phyloP scores from a whole-genome alignment of 345 rosid genomes.

The Citrus reticulata region DNA sequence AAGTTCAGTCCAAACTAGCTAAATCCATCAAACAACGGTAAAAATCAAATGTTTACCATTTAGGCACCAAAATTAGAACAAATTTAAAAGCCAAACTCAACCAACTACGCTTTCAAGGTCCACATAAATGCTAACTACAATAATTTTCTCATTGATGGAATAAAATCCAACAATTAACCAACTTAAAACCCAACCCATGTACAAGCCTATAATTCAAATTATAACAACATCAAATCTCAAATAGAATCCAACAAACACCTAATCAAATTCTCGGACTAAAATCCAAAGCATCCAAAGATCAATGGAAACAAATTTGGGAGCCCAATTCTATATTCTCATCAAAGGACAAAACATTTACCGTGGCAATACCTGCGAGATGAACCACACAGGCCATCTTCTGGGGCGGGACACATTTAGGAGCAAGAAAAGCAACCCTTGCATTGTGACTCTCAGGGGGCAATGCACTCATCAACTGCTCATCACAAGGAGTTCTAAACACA shows the following conservation, averaged over 20 bases:
- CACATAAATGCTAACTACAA: neutral
- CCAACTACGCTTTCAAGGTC: neutral
- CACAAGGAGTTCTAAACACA: conserved; percentile 77
- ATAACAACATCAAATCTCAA: neutral
- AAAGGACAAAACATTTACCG: neutral
- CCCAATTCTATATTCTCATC: neutral
- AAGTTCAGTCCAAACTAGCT: neutral
- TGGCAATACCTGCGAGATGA: conserved; percentile 91
- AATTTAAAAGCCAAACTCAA: neutral
- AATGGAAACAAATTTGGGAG: neutral
- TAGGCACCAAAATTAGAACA: neutral
- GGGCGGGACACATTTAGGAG: conserved; percentile 67
- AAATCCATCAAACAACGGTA: neutral
- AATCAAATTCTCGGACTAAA: neutral
- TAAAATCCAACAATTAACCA: neutral
- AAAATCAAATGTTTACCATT: neutral
- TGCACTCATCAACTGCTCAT: conserved; percentile 68
- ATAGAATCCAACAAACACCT: neutral
- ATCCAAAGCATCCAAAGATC: neutral
- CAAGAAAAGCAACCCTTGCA: conserved; percentile 86
- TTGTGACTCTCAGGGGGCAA: conserved; percentile 86
- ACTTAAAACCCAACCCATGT: neutral
- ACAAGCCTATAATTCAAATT: neutral
- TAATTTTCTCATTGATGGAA: neutral
- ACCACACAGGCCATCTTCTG: conserved; percentile 94